Evolutionary conservation across 345 rosid genomes (phyloP), one percentile per base, ranked within the genome.

Genomic region (Turritis glabra): DNA sequence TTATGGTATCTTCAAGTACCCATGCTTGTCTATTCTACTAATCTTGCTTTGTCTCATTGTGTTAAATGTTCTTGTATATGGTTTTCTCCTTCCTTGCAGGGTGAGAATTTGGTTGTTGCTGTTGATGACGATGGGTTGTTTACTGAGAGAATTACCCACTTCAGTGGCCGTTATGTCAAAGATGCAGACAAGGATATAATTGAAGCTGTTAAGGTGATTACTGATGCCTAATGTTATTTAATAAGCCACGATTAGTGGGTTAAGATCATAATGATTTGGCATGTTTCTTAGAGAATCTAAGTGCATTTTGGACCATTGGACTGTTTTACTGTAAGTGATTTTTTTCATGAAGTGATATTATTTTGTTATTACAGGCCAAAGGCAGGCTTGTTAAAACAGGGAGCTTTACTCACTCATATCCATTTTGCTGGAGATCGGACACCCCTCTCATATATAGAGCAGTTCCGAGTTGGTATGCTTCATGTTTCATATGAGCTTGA

Each of bases 91-190:
- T 17, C 14, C 52, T 41, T 73, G 55, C 75, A 92, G 98, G 97
- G 92, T 7, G 98, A 89, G 67, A 83, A 80, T 64, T 76, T 95
- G 79, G 80, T 89, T 23, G 98, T 95, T 52, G 89, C 97, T 18
- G 99, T 95, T 77, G 99, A 95, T 76, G 98, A 92, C 57, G 99
- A 95, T 81, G 99, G 99, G 48, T 85, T 71, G 73, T 95, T 95
- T 79, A 87, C 88, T 50, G 89, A 78, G 69, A 92, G 84, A 80
- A 82, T 95, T 75, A 58, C 91, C 13, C 92, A 90, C 60, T 95
- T 95, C 65, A 53, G 77, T 52, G 96, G 97, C 61, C 62, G 83
- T 32, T 86, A 92, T 79, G 98, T 92, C 60, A 95, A 95, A 82
- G 97, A 86, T 83, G 96, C 94, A 22, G 99, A 95, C 78, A 95